Evolutionary conservation across 441 rosid genomes (phyloP).

Genomic region (Cnidoscolus chayamansa): DNA sequence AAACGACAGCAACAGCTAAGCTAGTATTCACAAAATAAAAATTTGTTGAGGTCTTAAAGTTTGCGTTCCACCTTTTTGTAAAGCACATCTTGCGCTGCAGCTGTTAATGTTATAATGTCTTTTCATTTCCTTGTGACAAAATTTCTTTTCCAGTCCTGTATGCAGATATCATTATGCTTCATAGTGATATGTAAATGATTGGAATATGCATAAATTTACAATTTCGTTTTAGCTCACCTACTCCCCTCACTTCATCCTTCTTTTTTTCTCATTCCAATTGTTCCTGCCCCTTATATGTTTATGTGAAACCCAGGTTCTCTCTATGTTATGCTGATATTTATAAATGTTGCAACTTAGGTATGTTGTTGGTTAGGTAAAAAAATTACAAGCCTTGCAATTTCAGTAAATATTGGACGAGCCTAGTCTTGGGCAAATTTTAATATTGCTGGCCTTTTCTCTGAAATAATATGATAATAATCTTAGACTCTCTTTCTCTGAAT

Average conservation of each 20-base stretch:
- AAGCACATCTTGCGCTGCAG: background rate
- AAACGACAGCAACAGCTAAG: background rate
- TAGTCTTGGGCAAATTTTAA: background rate
- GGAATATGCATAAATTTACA: background rate
- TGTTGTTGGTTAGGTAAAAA: background rate
- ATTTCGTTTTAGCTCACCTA: background rate
- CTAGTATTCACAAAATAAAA: background rate
- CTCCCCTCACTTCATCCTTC: background rate
- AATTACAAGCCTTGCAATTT: background rate
- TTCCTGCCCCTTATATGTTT: background rate
- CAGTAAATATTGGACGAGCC: too few relatives aligned
- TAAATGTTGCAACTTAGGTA: background rate
- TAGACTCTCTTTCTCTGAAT: background rate
- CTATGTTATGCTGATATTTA: background rate
- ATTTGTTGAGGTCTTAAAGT: background rate
- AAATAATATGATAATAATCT: background rate
- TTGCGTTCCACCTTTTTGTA: background rate
- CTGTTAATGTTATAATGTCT: background rate
- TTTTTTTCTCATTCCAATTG: background rate
- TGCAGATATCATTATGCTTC: background rate
- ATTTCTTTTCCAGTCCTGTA: background rate
- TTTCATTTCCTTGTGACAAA: background rate
- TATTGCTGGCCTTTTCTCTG: background rate
- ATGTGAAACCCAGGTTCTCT: background rate
- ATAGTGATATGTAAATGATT: background rate